Percentiles rank a stretch among this genome's conserved stretches.
Evolutionary conservation across 768 basidiomycete species (phyloP).

Genomic region (Sporobolomyces phaffii): DNA sequence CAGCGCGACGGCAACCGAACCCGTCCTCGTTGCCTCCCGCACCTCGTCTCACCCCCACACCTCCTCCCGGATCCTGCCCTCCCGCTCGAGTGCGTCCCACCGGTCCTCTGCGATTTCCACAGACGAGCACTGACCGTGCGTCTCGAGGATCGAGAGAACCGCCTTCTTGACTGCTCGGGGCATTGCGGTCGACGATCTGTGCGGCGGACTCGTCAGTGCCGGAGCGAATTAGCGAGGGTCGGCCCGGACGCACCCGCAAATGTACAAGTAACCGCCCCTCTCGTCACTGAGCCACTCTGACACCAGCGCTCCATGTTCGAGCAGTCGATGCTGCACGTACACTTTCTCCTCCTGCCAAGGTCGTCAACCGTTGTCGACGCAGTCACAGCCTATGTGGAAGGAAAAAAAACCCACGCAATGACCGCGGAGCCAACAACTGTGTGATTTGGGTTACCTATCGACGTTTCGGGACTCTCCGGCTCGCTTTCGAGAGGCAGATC

Average conservation of each 20-base stretch:
- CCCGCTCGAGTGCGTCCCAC: constrained; percentile 61
- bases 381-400: too few relatives aligned
- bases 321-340: constrained; percentile 83
- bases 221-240: too few relatives aligned
- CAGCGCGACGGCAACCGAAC: too few relatives aligned
- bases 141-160: constrained; percentile 54
- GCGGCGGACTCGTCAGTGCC: too few relatives aligned
- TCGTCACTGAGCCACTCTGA: constrained; percentile 59
- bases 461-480: too few relatives aligned
- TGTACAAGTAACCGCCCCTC: constrained; percentile 63
- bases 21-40: neutral
- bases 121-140: constrained; percentile 53
- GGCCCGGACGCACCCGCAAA: constrained; percentile 61
- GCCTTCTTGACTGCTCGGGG: constrained; percentile 77
- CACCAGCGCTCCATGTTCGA: constrained; percentile 58
- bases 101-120: constrained; percentile 54
- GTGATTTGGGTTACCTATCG: too few relatives aligned
- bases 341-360: constrained; percentile 59
- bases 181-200: constrained; percentile 93
- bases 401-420: too few relatives aligned
- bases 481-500: too few relatives aligned
- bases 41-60: constrained; percentile 59
- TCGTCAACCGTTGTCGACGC: too few relatives aligned
- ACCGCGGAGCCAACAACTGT: too few relatives aligned
- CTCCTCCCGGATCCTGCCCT: constrained; percentile 70